Conservation (phyloP, 495 filamentous ascomycete species). For the Xylaria scruposa region DNA sequence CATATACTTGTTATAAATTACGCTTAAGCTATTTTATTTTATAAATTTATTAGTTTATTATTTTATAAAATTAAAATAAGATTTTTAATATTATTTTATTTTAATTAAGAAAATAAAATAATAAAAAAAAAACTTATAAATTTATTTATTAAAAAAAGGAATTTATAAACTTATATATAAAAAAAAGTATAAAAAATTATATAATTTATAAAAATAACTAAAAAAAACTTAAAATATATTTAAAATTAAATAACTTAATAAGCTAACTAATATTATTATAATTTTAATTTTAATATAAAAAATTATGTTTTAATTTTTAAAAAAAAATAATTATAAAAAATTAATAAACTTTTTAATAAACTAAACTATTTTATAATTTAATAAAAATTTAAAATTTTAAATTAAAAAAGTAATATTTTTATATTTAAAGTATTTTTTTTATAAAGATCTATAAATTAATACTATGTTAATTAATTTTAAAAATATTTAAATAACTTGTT, state of each 20-base stretch:
- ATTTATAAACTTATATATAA: neutral
- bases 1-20: neutral
- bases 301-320: neutral
- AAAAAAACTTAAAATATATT: neutral
- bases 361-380: neutral
- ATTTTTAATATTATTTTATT: neutral
- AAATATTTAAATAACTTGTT: neutral
- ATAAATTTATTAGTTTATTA: neutral
- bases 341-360: neutral
- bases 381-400: constrained; percentile 1
- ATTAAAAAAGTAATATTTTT: neutral
- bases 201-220: neutral
- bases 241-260: neutral
- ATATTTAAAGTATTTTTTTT: neutral
- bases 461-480: neutral
- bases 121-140: neutral
- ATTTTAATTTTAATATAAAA: neutral
- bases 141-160: too few relatives aligned
- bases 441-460: neutral
- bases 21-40: neutral
- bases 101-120: constrained; percentile 2
- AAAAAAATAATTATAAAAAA: neutral
- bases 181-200: neutral
- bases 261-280: neutral
- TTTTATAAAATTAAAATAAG: constrained; percentile 1